Evolutionary conservation across 225 moss, liverwort and hornwort species (phyloP), one percentile per base, ranked within the genome.

Genomic region (Straminergon stramineum): DNA sequence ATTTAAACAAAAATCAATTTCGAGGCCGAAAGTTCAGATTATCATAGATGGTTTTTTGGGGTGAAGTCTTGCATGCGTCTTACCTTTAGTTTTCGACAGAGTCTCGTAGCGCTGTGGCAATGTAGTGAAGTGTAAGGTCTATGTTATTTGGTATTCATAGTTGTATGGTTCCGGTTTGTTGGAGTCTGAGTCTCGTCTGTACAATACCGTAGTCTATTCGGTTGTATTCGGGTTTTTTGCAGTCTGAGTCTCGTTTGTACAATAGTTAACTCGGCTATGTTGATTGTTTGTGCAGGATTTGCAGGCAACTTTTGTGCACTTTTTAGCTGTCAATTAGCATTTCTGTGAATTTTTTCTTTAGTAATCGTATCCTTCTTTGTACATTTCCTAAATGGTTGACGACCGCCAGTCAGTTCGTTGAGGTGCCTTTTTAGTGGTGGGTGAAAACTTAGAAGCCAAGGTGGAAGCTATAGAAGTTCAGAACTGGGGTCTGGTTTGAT

Each of bases 271-370:
- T 77, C 48, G 22, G 37, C 35, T 58, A 26, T 45, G 53, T 39
- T 63, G 45, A n/a, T 84, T 56, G 68, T 75, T 31, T 89, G 87
- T 91, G 92, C 91, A 92, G 89, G 71, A 45, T 84, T 82, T 68
- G 82, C 75, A 39, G 76, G 82, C 62, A 28, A 56, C n/a, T 85
- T 56, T 48, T n/a, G 48, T 79, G 87, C 13, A 65, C 27, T 75
- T 52, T 45, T 52, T 45, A 26, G 55, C 52, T 70, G 55, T n/a
- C 62, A 63, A 88, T 66, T 31, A 77, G 17, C 58, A 68, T 61
- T 83, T 15, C 11, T 74, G 43, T 83, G 79, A n/a, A 56, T 57
- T 84, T 57, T 84, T n/a, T 84, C 30, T 67, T 53, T 31, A 75
- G 75, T 37, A 82, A 82, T 68, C 41, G 6, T 67, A 53, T 28